Base-by-base conservation (phyloP, 2,329 filamentous ascomycete species). In the Colletotrichum sojae region DNA sequence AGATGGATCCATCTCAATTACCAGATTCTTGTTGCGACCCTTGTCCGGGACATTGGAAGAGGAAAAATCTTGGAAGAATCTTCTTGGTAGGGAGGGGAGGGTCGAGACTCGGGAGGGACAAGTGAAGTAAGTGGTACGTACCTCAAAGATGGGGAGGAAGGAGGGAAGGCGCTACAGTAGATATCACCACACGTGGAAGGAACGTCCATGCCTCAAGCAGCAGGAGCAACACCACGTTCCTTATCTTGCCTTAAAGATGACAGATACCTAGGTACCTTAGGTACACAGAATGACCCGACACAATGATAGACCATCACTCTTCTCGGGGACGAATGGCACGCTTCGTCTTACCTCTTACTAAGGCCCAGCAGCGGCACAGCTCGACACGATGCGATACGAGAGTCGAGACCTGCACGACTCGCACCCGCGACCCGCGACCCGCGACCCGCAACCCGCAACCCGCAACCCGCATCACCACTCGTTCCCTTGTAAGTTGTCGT, bases 1-100 rank as follows among this genome's bases (percentile, higher is more conserved):
- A 36, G 31, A 36, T 36, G 31, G 31, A 36, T 36, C 31, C 31
- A 36, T 36, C 31, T 36, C 31, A 68, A 68, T 49, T 31, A 48
- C 18, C 60, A 40, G 31, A 68, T 54, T 55, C 65, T 64, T 64
- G 65, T 45, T 56, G 53, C 22, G 5, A n/a, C 48, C 65, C 60
- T 18, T 46, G 58, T 56, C 45, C 52, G 52, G 16, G 31, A 53
- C 22, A 31, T 31, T 13, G 64, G 63, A 57, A 52, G 36, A 31
- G 39, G 43, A 31, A 20, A 36, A 43, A 48, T 36, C 31, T 36
- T 36, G 31, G 31, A 67, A 57, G 39, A 40, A 40, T 10, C 39
- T 40, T 10, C 39, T 40, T 10, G 39, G 39, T 12, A 40, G 39
- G 39, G 10, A 40, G 10, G 5, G 13, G 10, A 40, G 39, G 13